Base-by-base conservation (phyloP, 352 stramenopile genomes). In the Phytophthora hybrid region DNA sequence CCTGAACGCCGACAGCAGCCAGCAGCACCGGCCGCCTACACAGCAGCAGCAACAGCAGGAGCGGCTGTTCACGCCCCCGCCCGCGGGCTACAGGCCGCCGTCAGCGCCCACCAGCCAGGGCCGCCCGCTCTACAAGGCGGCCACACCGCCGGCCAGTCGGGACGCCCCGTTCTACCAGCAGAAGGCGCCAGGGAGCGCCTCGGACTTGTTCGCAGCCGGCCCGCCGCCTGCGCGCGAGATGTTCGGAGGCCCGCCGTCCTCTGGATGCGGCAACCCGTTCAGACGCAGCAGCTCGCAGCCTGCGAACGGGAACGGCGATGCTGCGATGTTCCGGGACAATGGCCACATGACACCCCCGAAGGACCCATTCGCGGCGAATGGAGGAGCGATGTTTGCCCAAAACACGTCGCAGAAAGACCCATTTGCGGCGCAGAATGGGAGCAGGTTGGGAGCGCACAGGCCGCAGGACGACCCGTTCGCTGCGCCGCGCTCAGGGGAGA, bases 1-100 rank as follows among this genome's bases (percentile, higher is more conserved):
- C 49, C 67, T 87, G 21, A 74, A 78, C 56, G 74, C 80, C 8
- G 74, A 84, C 39, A 78, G 44, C 53, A 66, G 61, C 51, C 65
- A 78, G 11, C 65, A 74, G 60, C 53, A 69, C 29, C 65, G 66
- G 5, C 32, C 39, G 46, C 64, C 51, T 5, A 52, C 46, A 21
- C 34, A 44, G 8, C 49, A 55, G 8, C 31, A 58, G 16, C 59
- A 46, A 6, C 57, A 59, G 16, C 56, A 47, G 9, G 57, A 65
- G 19, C 63, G 31, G 21, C 51, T 63, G 52, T 59, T 61, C 31
- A 57, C 51, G 13, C 41, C 51, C 7, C 23, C 16, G 44, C 44
- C 34, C 34, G 34, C 34, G 34, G 34, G 34, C 34, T 41, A 41
- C 34, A 41, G 16, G 16, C 44, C 44, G 44, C 44, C 61, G 10